These are phyloP conservation scores for Suhomyces taliae DNA, from an alignment of 1,139 yeast genomes.

Conservation along the genomic window DNA sequence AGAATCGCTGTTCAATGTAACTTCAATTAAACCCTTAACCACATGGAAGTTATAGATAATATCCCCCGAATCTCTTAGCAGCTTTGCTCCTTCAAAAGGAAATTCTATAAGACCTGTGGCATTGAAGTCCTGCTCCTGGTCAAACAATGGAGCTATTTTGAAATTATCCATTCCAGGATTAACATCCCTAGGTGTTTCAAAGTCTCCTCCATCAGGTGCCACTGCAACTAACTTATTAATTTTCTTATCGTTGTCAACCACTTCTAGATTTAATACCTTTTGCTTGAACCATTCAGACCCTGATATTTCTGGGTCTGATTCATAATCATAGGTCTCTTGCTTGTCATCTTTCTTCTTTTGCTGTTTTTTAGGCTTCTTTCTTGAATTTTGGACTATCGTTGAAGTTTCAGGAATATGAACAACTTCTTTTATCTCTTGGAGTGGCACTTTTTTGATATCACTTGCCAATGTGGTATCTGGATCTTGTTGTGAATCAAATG, in stretches of 20 bases:
- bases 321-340: constrained; percentile 29
- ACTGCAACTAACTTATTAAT: constrained; percentile 60
- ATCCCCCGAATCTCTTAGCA: constrained; percentile 61
- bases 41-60: constrained; percentile 76
- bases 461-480: constrained; percentile 37
- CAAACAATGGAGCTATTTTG: constrained; percentile 65
- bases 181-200: constrained; percentile 36
- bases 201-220: constrained; percentile 61
- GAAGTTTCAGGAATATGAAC: constrained; percentile 45
- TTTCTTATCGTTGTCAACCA: constrained; percentile 51
- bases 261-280: constrained; percentile 49
- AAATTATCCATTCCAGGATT: constrained; percentile 52
- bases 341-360: constrained; percentile 12
- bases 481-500: constrained; percentile 40
- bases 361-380: constrained; percentile 15
- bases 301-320: constrained; percentile 42
- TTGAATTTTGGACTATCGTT: constrained; percentile 6
- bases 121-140: constrained; percentile 61
- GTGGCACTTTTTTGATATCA: constrained; percentile 42
- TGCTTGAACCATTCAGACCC: constrained; percentile 59
- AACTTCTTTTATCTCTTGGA: constrained; percentile 62
- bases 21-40: constrained; percentile 68
- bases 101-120: constrained; percentile 78
- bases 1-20: constrained; percentile 55
- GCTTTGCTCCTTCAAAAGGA: constrained; percentile 65